phyloP scores from a whole-genome alignment of 1,139 yeast species.

The Candida sp. region DNA sequence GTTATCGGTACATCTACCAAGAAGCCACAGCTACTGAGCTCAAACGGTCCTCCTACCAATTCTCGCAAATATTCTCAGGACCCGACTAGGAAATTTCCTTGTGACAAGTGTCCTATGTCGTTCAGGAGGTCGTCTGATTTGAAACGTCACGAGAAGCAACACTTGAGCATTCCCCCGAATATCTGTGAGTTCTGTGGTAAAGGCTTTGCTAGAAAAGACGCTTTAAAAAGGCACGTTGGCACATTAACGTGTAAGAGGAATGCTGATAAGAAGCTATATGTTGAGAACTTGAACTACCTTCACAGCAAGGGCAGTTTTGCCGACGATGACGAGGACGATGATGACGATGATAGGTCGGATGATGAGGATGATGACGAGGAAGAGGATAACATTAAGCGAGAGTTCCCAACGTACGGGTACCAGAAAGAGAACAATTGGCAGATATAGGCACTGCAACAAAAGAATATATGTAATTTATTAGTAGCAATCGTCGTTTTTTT shows the following conservation, averaged over 20 bases:
- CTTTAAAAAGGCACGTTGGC: constrained; percentile 72
- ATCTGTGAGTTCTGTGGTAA: constrained; percentile 77
- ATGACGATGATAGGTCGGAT: constrained; percentile 8
- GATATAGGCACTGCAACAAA: neutral
- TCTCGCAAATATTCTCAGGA: constrained; percentile 11
- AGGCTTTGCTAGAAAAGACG: constrained; percentile 85
- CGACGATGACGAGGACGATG: constrained; percentile 5
- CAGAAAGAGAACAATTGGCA: constrained; percentile 10
- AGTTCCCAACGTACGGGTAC: constrained; percentile 15
- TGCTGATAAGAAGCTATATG: constrained; percentile 49
- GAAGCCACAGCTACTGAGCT: neutral
- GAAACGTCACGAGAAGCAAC: constrained; percentile 68
- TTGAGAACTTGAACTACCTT: constrained; percentile 38
- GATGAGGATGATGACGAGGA: constrained; percentile 10
- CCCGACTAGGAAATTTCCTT: constrained; percentile 40
- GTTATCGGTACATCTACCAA: neutral
- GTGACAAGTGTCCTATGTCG: constrained; percentile 55
- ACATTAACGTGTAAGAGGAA: constrained; percentile 77
- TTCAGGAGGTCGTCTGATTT: constrained; percentile 68
- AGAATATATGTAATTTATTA: neutral
- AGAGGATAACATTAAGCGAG: constrained; percentile 7
- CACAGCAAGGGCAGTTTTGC: constrained; percentile 3
- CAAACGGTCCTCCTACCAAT: constrained; percentile 1
- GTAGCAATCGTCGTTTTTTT: neutral
- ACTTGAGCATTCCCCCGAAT: constrained; percentile 62